Evolutionary conservation across 2,329 filamentous ascomycete genomes (phyloP).

Genomic region (Stagonosporopsis cucurbitacearum): DNA sequence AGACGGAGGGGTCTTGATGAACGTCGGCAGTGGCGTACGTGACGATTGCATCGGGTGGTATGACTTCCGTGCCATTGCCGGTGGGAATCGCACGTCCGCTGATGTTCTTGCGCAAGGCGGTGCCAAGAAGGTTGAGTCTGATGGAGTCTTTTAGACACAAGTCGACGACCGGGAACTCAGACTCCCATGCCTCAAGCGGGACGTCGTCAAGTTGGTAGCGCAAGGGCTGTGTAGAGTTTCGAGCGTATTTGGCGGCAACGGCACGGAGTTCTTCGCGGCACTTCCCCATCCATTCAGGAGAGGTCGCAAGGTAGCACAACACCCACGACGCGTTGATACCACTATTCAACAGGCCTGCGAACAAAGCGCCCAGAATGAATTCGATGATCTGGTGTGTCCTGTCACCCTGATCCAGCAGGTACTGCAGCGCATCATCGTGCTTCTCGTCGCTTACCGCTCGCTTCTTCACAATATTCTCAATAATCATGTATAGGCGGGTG

Average conservation of each 20-base stretch:
- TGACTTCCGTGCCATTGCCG: conserved; percentile 54
- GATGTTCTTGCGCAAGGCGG: conserved; percentile 60
- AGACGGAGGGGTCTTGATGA: conserved; percentile 58
- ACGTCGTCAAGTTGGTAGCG: conserved; percentile 52
- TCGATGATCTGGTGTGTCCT: conserved; percentile 52
- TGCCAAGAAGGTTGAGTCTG: conserved; percentile 57
- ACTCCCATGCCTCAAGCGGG: conserved; percentile 62
- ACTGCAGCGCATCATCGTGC: conserved; percentile 61
- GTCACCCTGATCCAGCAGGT: conserved; percentile 60
- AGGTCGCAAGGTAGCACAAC: conserved; percentile 39
- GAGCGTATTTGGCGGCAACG: conserved; percentile 54
- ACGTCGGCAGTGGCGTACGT: conserved; percentile 57
- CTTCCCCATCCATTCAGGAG: conserved; percentile 54
- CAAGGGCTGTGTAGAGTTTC: conserved; percentile 43
- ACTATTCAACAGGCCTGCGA: conserved; percentile 64
- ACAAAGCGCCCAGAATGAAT: conserved; percentile 62
- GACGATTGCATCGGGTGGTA: conserved; percentile 58
- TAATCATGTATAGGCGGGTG: conserved; percentile 56
- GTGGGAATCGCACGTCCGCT: conserved; percentile 55
- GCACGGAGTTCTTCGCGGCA: conserved; percentile 57
- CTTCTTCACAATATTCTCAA: conserved; percentile 57
- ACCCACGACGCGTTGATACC: conserved; percentile 63
- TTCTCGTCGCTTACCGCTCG: conserved; percentile 52
- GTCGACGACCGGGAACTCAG: conserved; percentile 61
- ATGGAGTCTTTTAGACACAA: conserved; percentile 62